Base-by-base conservation (phyloP, 306 rosid species). In the Malus asiatica region DNA sequence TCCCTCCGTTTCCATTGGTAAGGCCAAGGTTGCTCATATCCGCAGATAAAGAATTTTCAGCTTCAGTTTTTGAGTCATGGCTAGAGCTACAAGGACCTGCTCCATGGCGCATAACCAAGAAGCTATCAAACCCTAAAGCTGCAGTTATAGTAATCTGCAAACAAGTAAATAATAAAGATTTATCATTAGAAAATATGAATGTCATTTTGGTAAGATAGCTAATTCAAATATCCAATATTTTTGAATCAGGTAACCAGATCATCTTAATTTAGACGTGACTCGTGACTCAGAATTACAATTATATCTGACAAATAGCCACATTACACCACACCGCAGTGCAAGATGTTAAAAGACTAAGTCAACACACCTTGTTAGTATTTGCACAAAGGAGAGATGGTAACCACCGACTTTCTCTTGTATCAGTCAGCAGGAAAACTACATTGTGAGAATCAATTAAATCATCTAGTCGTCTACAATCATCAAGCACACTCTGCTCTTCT, bases 391-490 rank as follows among this genome's bases (percentile, higher is more conserved):
- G 97, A 48, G 98, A 79, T 32, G 97, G 98, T 70, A 95, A 93
- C 98, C 98, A 95, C 68, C 98, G 88, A 67, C 97, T 95, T 90
- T 95, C 98, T 86, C 98, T 95, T 42, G 98, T 92, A 83, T 95
- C 98, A 14, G 98, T 95, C 89, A 95, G 82, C 80, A 95, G 81
- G 85, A 95, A 92, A 86, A 92, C 86, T 68, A 88, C 86, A 85
- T 95, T 87, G 63, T 95, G 97, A 55, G 92, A 84, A 80, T 89
- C 94, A 82, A 95, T 82, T 76, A 95, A 87, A 86, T 95, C 89
- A 18, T 71, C 63, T 55, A 95, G 88, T 61, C 77, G 84, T 83
- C 81, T 89, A 81, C 92, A 95, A 83, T 92, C 98, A 72, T 86
- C 85, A 60, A 92, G 85, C 52, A 89, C 88, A 4, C 83, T 81